Base-by-base conservation (phyloP, 208 protist species). In the Phytomonas francai region DNA sequence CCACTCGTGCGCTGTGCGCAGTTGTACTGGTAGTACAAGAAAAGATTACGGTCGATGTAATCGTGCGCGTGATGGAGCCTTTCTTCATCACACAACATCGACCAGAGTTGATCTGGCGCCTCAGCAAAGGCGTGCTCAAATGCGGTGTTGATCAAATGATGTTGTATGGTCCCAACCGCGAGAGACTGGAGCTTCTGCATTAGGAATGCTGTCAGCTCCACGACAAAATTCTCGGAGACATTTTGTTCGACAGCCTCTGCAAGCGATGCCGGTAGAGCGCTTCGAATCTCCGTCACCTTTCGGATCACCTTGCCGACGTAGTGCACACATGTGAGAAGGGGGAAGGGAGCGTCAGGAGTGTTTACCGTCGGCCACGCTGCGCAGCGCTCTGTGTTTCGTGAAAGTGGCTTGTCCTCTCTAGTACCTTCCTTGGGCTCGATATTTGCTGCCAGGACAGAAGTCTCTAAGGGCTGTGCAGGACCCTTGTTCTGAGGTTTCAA, bases 81-180 rank as follows among this genome's bases (percentile, higher is more conserved):
- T 29, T 78, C 78, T 67, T 89, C 83, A 71, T 88, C 80, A 33
- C 79, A 71, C 42, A 93, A 62, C 27, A 80, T 71, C n/a, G 64
- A 56, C 87, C 89, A 95, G 25, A 65, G 71, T 11, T 51, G 27
- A 68, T 80, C 83, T 9, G 77, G 75, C n/a, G 69, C 32, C 22
- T 74, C 79, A 12, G 71, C 72, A 68, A 91, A 92, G 66, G 89
- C 85, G 31, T 89, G 84, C 59, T 88, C 81, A 70, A 95, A 92
- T 59, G 82, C 65, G 31, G 65, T 62, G 66, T 89, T 69, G 32
- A 95, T 79, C 33, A 92, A 68, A 30, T 69, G 73, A 33, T 81
- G 76, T 25, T 77, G 76, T 34, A 95, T 74, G 19, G 84, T 87
- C 22, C 79, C 80, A 22, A 77, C 73, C 6, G 73, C 79, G 28